Evolutionary conservation across 2,329 filamentous ascomycete genomes (phyloP), one percentile per base, ranked within the genome.

Genomic region (Fusarium pseudoanthophilum): DNA sequence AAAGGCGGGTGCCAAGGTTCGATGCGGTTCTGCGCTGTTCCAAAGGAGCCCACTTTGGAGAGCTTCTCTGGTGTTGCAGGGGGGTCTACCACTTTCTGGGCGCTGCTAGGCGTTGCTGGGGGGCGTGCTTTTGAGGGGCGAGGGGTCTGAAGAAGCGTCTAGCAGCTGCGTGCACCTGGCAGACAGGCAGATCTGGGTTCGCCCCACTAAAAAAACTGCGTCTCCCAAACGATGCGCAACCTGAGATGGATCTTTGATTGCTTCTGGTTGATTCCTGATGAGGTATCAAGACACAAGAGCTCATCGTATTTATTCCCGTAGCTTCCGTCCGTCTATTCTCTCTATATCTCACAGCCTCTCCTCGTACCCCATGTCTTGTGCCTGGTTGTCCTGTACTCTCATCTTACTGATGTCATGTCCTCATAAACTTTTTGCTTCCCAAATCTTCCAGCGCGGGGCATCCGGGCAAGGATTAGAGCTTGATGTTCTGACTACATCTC

Each of bases 11-110:
- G 78, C 78, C 73, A 78, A 79, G 75, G 78, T 84, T 84, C 83
- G 81, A 84, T 81, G 79, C 72, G 83, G 78, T 84, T 84, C 83
- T 82, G 81, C 79, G 80, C 79, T 80, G 77, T 84, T 84, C 83
- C 80, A 84, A 78, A 81, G 76, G 77, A 79, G 77, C 81, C 80
- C 81, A 82, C 81, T 81, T 79, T 67, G 61, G 55, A 73, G 71
- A 73, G 67, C 66, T 73, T 63, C 60, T 73, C 52, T 52, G 52
- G 59, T 68, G 63, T 74, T 60, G 67, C 71, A 71, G 71, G 72
- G 71, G 72, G 67, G 72, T 71, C 71, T 74, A 69, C 71, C 57
- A 60, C 67, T 56, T 72, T 74, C 72, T 74, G 71, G 72, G 72
- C 64, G 63, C 60, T 74, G 67, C 72, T 74, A 74, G 71, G 67